A percentile compares a stretch with the other conserved stretches of the same genome.
Conservation (phyloP, 2,329 filamentous ascomycete genomes). For the Aspergillus proliferans region DNA sequence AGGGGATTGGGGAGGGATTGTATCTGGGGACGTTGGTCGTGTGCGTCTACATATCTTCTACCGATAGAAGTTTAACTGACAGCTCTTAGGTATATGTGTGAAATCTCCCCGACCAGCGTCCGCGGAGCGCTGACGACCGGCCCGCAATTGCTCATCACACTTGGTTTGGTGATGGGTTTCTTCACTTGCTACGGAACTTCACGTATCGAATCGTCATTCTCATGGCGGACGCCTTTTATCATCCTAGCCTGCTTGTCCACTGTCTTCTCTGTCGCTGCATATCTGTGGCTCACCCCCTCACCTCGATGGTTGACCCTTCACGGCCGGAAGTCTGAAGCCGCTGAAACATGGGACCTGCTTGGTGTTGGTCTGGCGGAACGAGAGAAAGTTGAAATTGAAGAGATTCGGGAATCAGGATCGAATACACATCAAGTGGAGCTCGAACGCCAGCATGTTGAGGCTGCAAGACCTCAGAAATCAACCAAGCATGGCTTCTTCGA, state of each 20-base stretch:
- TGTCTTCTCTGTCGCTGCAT: slow-evolving; percentile 31
- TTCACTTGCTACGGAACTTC: slow-evolving; percentile 56
- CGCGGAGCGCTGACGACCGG: slow-evolving; percentile 48
- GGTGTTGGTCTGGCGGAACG: slow-evolving; percentile 43
- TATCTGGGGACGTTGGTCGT: slow-evolving; percentile 53
- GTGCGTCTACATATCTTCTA: slow-evolving; percentile 12
- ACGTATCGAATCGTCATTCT: slow-evolving; percentile 40
- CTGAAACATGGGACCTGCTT: slow-evolving; percentile 36
- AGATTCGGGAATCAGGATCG: slow-evolving; percentile 8
- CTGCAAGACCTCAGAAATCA: neutral
- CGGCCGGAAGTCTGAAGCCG: slow-evolving; percentile 44
- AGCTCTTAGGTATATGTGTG: slow-evolving; percentile 49
- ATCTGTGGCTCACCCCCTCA: slow-evolving; percentile 48
- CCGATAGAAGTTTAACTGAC: neutral
- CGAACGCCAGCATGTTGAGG: neutral
- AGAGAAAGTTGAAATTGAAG: slow-evolving; percentile 42
- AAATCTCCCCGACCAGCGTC: slow-evolving; percentile 50
- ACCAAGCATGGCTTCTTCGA: slow-evolving; percentile 21
- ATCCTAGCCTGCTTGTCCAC: slow-evolving; percentile 41
- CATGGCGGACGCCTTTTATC: slow-evolving; percentile 54
- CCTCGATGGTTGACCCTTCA: slow-evolving; percentile 52
- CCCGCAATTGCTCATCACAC: slow-evolving; percentile 48
- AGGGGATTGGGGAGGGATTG: slow-evolving; percentile 55
- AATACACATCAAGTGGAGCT: neutral
- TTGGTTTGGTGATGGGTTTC: slow-evolving; percentile 51